Evolutionary conservation across 108 stramenopile species (phyloP).

Genomic region (Bacterosira constricta): DNA sequence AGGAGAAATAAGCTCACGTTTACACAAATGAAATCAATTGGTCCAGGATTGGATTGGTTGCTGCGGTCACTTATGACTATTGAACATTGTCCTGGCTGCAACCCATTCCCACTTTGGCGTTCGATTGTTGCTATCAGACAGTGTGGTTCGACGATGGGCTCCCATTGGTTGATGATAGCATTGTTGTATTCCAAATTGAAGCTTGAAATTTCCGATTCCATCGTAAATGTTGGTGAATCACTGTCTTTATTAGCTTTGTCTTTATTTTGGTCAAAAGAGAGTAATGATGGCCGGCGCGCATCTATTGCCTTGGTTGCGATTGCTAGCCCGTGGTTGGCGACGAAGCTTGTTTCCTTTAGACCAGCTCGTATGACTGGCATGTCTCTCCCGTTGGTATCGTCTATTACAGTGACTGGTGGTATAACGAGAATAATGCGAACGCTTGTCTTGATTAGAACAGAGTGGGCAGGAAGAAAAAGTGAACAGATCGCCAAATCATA

Average conservation of each 20-base stretch:
- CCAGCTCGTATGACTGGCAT: constrained; percentile 65
- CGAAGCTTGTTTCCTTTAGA: constrained; percentile 30
- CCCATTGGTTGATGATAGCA: constrained; percentile 60
- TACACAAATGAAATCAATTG: constrained; percentile 6
- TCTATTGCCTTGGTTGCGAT: constrained; percentile 45
- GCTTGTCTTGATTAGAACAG: too few species aligned
- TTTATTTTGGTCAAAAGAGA: neutral
- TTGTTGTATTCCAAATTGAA: constrained; percentile 64
- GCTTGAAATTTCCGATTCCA: constrained; percentile 7
- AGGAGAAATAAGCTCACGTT: constrained; percentile 7
- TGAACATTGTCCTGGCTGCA: constrained; percentile 42
- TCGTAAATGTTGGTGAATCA: neutral
- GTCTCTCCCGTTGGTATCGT: constrained; percentile 68
- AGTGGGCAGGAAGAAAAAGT: too few species aligned
- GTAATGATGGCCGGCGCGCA: constrained; percentile 22
- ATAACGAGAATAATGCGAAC: too few species aligned
- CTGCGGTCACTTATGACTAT: constrained; percentile 52
- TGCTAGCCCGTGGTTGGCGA: constrained; percentile 53
- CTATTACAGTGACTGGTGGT: constrained; percentile 65
- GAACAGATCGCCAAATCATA: too few species aligned
- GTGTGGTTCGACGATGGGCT: constrained; percentile 65
- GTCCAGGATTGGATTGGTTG: neutral
- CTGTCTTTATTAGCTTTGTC: neutral
- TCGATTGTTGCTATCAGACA: constrained; percentile 45
- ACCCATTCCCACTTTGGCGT: constrained; percentile 35